Percentiles rank a stretch among this genome's conserved stretches.
Conservation (phyloP, 176 grass and related monocot genomes). For the Zizania latifolia region DNA sequence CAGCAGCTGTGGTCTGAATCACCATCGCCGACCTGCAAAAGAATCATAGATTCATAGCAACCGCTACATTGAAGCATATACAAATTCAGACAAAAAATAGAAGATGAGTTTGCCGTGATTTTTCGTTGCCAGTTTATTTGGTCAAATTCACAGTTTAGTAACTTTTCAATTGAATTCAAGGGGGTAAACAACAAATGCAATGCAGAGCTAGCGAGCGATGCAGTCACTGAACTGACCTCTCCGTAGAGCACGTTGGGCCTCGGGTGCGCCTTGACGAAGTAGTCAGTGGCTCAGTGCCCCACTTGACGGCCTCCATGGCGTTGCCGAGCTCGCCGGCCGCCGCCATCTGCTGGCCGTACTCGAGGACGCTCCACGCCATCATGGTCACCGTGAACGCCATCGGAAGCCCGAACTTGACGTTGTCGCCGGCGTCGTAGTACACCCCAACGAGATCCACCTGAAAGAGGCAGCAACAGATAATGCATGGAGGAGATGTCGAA, state of each 20-base stretch:
- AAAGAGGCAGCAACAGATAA: neutral
- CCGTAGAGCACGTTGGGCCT: slow-evolving; percentile 71
- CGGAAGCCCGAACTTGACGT: slow-evolving; percentile 91
- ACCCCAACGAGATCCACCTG: slow-evolving; percentile 82
- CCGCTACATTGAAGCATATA: neutral
- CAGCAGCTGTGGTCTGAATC: slow-evolving; percentile 79
- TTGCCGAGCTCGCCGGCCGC: slow-evolving; percentile 65
- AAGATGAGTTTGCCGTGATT: neutral
- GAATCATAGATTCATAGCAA: neutral
- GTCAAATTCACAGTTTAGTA: neutral
- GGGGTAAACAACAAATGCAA: neutral
- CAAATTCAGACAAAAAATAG: neutral
- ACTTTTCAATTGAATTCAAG: neutral
- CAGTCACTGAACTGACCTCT: slow-evolving; percentile 59
- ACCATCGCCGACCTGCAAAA: slow-evolving; percentile 71
- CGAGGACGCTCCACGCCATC: slow-evolving; percentile 86
- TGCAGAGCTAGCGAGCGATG: too few species aligned
- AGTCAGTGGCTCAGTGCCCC: slow-evolving; percentile 93
- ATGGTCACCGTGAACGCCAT: slow-evolving; percentile 99
- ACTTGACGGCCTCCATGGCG: slow-evolving; percentile 84
- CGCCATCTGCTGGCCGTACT: slow-evolving; percentile 79
- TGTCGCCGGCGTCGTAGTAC: slow-evolving; percentile 95
- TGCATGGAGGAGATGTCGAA: neutral
- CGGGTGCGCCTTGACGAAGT: slow-evolving; percentile 86
- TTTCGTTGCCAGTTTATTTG: neutral